phyloP scores from a whole-genome alignment of 192 early-diverging fungal genomes.

The Umbelopsis vinacea region DNA sequence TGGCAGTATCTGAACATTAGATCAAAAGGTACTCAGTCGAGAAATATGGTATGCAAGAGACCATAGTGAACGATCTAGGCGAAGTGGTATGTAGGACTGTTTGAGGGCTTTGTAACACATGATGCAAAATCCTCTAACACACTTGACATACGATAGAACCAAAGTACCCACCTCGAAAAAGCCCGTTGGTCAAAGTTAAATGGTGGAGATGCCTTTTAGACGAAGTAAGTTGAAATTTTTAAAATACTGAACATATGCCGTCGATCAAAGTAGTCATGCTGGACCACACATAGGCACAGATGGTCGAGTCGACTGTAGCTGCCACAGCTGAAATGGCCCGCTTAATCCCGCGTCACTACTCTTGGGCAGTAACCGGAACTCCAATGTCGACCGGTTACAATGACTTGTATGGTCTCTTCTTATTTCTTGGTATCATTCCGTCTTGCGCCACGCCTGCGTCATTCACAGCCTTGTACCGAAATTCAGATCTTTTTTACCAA shows the following conservation, averaged over 20 bases:
- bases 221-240: conserved; percentile 41
- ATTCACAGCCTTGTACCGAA: conserved; percentile 25
- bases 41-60: conserved; percentile 57
- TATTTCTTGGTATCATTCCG: conserved; percentile 51
- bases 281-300: conserved; percentile 52
- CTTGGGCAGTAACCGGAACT: conserved; percentile 73
- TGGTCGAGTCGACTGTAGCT: conserved; percentile 59
- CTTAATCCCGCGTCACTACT: conserved; percentile 55
- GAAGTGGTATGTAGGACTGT: conserved; percentile 29
- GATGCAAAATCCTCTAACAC: not conserved
- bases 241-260: too few species aligned
- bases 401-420: conserved; percentile 59
- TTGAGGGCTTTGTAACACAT: not conserved
- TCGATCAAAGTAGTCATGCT: not conserved
- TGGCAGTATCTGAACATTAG: not conserved
- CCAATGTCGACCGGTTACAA: conserved; percentile 45
- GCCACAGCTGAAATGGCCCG: conserved; percentile 59
- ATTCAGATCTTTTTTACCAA: conserved; percentile 26
- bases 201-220: conserved; percentile 71
- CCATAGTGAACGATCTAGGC: conserved; percentile 40
- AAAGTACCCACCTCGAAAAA: conserved; percentile 42
- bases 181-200: conserved; percentile 49
- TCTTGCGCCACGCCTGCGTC: conserved; percentile 32
- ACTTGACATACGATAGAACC: conserved; percentile 11
- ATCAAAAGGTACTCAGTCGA: conserved; percentile 41